Base-by-base conservation (phyloP, 441 rosid species). In the Croton setiger region DNA sequence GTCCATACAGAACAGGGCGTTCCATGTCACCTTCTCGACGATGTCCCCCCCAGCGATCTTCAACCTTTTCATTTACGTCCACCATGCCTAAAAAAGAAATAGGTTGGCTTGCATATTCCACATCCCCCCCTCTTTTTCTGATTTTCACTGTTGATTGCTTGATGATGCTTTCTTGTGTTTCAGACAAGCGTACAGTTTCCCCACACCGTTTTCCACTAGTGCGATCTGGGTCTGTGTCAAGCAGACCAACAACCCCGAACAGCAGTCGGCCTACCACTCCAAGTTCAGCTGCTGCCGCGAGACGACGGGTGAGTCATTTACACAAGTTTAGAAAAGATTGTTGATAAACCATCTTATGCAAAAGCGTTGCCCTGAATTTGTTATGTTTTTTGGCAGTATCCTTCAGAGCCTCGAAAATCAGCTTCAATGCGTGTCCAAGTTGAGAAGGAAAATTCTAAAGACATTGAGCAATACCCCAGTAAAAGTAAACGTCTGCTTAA, bases 401-500 rank as follows among this genome's bases (percentile, higher is more conserved):
- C 89, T 36, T 89, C 95, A 0, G 96, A 88, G 75, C 96, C 96
- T 18, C 83, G 93, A 71, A 88, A 86, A 76, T 94, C 95, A 3
- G 82, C 85, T 66, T 89, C 93, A 5, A 85, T 87, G 85, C 85
- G 82, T 2, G 52, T 86, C 20, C 87, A 75, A 13, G 72, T 86
- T 0, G 92, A 85, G 83, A 84, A 76, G 83, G 90, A 80, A 62
- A 79, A 68, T 74, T 61, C 74, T n/a, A 89, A 78, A 78, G 89
- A 83, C 41, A 43, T 73, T 35, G 93, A 89, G 66, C 93, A 84
- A 35, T 62, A 74, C 66, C 96, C 92, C 8, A 91, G 96, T 82
- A 94, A 91, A 80, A 87, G 97, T 64, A 94, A 94, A 74, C 86
- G 92, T 18, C 88, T 94, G 36, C 96, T 91, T 58, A 89, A 89